Evolutionary conservation across 768 basidiomycete genomes (phyloP).

Genomic region (Boletus reticulatus): DNA sequence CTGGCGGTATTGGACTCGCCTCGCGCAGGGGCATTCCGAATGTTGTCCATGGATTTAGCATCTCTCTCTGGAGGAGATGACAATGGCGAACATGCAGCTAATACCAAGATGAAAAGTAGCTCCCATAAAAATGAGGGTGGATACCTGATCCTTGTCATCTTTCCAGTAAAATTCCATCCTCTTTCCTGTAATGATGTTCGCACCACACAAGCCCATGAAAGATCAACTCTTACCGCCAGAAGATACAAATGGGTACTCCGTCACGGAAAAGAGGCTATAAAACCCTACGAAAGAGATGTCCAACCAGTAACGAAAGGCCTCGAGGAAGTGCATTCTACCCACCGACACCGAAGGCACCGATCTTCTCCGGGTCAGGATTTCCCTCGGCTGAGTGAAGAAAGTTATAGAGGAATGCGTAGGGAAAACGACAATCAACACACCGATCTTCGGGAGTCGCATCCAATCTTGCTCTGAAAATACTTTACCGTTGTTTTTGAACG

Average conservation of each 20-base stretch:
- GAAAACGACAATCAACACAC: neutral
- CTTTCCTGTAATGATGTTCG: neutral
- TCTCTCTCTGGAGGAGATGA: neutral
- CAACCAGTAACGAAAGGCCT: neutral
- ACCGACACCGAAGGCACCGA: constrained; percentile 2
- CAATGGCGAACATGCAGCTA: neutral
- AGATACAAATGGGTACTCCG: constrained; percentile 22
- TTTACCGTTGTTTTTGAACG: neutral
- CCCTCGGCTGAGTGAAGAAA: neutral
- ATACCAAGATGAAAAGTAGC: too few species aligned
- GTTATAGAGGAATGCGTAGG: neutral
- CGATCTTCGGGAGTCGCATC: neutral
- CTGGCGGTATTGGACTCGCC: constrained; percentile 65
- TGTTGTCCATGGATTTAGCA: constrained; percentile 63
- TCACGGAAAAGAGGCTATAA: constrained; percentile 79
- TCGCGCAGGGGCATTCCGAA: constrained; percentile 87
- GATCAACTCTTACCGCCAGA: neutral
- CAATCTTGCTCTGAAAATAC: constrained; percentile 20
- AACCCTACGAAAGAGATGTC: constrained; percentile 42
- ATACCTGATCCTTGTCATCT: neutral
- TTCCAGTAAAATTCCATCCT: constrained; percentile 1
- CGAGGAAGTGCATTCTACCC: neutral
- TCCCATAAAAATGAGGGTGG: too few species aligned
- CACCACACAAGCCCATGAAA: too few species aligned
- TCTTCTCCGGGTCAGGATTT: neutral